Base-by-base conservation (phyloP, 495 filamentous ascomycete genomes). In the Penicillium nucicola region DNA sequence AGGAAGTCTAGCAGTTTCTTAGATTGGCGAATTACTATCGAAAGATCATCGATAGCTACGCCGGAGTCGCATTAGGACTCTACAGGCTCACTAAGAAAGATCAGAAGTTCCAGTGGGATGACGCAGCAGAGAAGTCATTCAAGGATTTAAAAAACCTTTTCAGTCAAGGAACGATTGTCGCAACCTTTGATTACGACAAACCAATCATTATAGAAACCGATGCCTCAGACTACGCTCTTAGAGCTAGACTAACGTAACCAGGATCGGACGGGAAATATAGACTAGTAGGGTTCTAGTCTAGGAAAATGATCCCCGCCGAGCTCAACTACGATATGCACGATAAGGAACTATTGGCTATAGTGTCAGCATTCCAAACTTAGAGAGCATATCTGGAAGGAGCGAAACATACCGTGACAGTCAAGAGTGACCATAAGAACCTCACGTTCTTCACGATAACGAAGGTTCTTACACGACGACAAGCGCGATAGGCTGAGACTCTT, bases 321-420 rank as follows among this genome's bases (percentile, higher is more conserved):
- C 15, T 25, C 0, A 71, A 72, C 35, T 72, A 71, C 38, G 17
- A 60, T 15, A 67, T 70, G 13, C 43, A 69, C 18, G 42, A 71
- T 32, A 62, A 67, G 35, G 60, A 64, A 40, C 32, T 69, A 3
- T 34, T 71, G 8, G 55, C 47, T 5, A 62, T 65, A 11, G 64
- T 69, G 3, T 35, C 31, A 42, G 43, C 42, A 22, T 61, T 72
- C n/a, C 37, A 69, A 18, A 19, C 56, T 25, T 74, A 51, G 58
- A 45, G 64, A 41, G 45, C 42, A 11, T 51, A 69, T 12, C 38
- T 73, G 0, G 37, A 59, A 42, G 49, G 40, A 42, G 41, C 25
- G n/a, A 33, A 44, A 2, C 17, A 64, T 12, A 9, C 22, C 19
- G 18, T 61, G 7, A 45, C 48, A 3, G 49, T 62, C 5, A 52